These are phyloP conservation scores for Agrocybe chaxingu DNA, from an alignment of 768 basidiomycete genomes.

Conservation along the genomic window DNA sequence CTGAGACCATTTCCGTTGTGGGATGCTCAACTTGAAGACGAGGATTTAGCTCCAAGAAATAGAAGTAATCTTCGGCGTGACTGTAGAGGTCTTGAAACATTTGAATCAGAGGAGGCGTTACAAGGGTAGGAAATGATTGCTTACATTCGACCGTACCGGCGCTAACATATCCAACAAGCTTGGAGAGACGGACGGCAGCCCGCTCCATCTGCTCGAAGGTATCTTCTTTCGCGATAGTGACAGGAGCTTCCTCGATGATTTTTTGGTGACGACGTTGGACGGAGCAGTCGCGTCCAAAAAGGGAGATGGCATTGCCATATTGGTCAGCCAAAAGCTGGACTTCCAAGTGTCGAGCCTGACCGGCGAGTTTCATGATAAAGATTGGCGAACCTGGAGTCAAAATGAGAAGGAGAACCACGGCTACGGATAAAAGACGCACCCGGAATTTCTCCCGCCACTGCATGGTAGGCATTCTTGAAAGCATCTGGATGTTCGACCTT, in stretches of 20 bases:
- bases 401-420: constrained; percentile 9
- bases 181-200: constrained; percentile 98
- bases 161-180: constrained; percentile 97
- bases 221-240: constrained; percentile 90
- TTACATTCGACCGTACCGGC: constrained; percentile 98
- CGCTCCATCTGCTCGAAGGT: constrained; percentile 98
- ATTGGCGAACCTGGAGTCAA: constrained; percentile 79
- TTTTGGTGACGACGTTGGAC: constrained; percentile 99
- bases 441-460: constrained; percentile 94
- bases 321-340: constrained; percentile 98
- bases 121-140: constrained; percentile 18
- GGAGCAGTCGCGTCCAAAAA: constrained; percentile 99
- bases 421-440: constrained; percentile 45
- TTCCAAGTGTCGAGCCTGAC: constrained; percentile 95
- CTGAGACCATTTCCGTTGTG: constrained; percentile 99
- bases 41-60: constrained; percentile 98
- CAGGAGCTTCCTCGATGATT: constrained; percentile 99
- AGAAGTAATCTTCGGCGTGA: constrained; percentile 89
- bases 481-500: constrained; percentile 85
- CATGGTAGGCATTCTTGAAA: constrained; percentile 93
- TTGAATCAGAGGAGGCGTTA: constrained; percentile 1
- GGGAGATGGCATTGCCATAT: constrained; percentile 97
- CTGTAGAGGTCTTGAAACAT: constrained; percentile 80
- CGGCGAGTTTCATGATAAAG: constrained; percentile 99
- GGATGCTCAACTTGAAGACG: constrained; percentile 99